Percentiles rank a stretch among this genome's conserved stretches.
These are phyloP conservation scores for Penicillium sumatraense DNA, from an alignment of 2,329 filamentous ascomycete species.

Conservation along the genomic window DNA sequence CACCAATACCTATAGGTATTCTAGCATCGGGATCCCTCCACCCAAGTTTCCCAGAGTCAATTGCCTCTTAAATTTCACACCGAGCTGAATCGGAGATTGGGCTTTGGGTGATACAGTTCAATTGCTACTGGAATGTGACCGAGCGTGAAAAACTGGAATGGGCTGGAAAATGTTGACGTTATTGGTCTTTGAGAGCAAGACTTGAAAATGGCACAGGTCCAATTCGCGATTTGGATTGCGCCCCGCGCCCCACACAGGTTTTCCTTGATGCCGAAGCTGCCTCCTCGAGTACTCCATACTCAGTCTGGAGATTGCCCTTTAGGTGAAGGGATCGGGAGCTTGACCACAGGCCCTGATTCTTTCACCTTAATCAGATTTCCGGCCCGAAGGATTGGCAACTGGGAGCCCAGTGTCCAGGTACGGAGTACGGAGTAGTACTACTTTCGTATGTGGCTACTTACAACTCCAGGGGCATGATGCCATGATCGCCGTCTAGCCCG, in stretches of 20 bases:
- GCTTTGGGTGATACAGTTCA: neutral
- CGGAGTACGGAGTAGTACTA: no score
- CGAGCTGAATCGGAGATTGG: conserved; percentile 1
- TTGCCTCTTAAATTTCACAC: neutral
- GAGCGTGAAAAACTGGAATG: neutral
- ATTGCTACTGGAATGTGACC: neutral
- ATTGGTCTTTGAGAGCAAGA: neutral
- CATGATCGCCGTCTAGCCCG: conserved; percentile 21
- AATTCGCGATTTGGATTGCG: conserved; percentile 6
- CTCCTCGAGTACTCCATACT: neutral
- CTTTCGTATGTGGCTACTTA: no score
- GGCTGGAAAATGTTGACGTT: neutral
- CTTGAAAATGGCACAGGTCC: conserved; percentile 5
- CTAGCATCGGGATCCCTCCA: no score
- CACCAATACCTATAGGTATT: no score
- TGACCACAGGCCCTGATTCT: neutral
- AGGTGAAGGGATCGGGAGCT: neutral
- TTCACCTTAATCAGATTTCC: neutral
- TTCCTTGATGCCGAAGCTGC: neutral
- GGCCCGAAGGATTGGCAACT: conserved; percentile 9
- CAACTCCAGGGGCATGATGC: conserved; percentile 18
- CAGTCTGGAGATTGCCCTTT: neutral
- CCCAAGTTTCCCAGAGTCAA: conserved; percentile 56
- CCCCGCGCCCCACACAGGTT: neutral
- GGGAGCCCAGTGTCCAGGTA: conserved; percentile 2